Conservation (phyloP, 352 stramenopile genomes). For the Phytophthora tentaculata region DNA sequence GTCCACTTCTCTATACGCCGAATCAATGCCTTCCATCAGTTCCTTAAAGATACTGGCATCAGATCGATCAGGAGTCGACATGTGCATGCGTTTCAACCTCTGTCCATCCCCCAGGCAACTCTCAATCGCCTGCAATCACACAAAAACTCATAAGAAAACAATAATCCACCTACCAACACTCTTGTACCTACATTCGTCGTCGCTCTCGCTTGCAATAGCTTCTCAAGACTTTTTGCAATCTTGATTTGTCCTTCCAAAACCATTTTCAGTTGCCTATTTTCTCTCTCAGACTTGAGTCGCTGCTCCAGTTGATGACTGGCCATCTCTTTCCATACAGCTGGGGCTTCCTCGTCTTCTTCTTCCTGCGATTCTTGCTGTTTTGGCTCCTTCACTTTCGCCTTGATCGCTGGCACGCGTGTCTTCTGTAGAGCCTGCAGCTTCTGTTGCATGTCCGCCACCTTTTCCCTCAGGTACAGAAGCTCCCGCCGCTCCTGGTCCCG, state of each 20-base stretch:
- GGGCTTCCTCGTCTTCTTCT: conserved; percentile 14
- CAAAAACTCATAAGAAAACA: conserved; percentile 1
- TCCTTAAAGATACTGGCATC: conserved; percentile 47
- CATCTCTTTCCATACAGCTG: conserved; percentile 53
- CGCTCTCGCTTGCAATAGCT: conserved; percentile 43
- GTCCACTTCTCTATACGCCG: conserved; percentile 50
- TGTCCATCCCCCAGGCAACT: conserved; percentile 25
- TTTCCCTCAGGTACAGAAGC: conserved; percentile 50
- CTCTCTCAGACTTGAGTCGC: conserved; percentile 55
- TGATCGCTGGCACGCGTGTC: conserved; percentile 7
- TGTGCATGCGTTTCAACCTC: conserved; percentile 38
- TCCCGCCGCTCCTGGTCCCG: conserved; percentile 50
- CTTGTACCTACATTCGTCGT: conserved; percentile 36
- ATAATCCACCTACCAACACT: not conserved
- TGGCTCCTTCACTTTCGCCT: not conserved
- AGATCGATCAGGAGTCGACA: conserved; percentile 30
- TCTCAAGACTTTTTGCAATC: conserved; percentile 66
- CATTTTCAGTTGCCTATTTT: conserved; percentile 65
- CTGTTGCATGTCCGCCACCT: conserved; percentile 52
- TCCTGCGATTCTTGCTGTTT: not conserved
- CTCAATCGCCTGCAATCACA: conserved; percentile 37
- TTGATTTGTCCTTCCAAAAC: conserved; percentile 74
- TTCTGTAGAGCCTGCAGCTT: conserved; percentile 47
- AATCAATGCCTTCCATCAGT: conserved; percentile 42
- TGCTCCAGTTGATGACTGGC: conserved; percentile 51